phyloP scores from a whole-genome alignment of 1,139 yeast genomes.

The Geotrichum carabidarum region DNA sequence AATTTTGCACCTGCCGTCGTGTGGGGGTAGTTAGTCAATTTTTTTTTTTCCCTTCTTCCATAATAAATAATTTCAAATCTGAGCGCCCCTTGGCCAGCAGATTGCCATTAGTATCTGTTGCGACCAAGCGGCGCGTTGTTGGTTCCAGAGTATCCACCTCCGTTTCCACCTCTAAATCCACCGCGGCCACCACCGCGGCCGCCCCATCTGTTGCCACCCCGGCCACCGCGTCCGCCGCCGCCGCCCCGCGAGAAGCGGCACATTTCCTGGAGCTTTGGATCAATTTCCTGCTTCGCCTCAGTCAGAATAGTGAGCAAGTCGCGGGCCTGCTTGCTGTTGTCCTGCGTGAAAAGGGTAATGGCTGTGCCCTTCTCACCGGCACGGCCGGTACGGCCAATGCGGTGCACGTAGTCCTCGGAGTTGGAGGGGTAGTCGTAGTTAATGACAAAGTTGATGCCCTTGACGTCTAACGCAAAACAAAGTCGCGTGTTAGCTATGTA shows the following conservation, averaged over 20 bases:
- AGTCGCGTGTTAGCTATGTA: neutral
- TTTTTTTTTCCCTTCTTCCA: no score
- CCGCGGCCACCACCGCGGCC: conserved; percentile 46
- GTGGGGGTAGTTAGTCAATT: no score
- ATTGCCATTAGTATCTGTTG: conserved; percentile 1
- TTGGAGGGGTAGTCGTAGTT: conserved; percentile 98
- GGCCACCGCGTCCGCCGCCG: conserved; percentile 49
- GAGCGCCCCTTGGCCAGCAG: no score
- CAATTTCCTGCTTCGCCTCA: conserved; percentile 89
- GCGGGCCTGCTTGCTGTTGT: conserved; percentile 81
- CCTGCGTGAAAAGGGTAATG: conserved; percentile 87
- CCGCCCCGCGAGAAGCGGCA: conserved; percentile 46
- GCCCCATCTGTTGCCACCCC: conserved; percentile 56
- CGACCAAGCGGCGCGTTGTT: conserved; percentile 19
- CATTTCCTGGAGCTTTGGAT: conserved; percentile 49
- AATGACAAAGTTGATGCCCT: conserved; percentile 88
- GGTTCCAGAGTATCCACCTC: conserved; percentile 37
- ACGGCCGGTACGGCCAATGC: conserved; percentile 98
- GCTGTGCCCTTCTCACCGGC: conserved; percentile 97
- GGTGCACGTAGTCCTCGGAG: conserved; percentile 94
- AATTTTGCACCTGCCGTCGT: no score
- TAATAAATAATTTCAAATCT: no score
- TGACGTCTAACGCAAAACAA: conserved; percentile 60
- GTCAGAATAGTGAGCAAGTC: conserved; percentile 83
- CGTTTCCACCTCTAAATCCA: conserved; percentile 48